Evolutionary conservation across 108 stramenopile genomes (phyloP), one percentile per base, ranked within the genome.

Genomic region (Pseudonitzschia pungens): DNA sequence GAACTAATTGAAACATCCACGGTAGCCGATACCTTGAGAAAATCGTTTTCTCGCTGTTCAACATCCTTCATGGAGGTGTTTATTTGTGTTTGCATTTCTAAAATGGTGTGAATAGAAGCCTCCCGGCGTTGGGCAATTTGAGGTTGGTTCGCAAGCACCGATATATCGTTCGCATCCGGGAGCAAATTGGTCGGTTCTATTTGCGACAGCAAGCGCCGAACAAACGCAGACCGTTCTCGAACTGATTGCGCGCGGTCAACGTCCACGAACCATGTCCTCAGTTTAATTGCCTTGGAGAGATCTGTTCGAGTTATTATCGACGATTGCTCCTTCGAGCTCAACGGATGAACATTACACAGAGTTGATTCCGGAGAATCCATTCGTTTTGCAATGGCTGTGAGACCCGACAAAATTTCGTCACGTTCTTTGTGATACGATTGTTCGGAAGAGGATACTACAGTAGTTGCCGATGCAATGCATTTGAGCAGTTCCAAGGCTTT

Each of bases 201-300:
- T 33, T 62, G 26, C 14, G 60, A 62, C 29, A 62, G 27, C 33
- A 84, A 56, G 41, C 68, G 75, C 67, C 88, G 71, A 57, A 92
- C 52, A 74, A 90, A 89, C 7, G 52, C 65, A 22, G 55, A 29
- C 45, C 91, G 69, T 71, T 92, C 91, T 3, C 89, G 69, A 5
- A 63, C 31, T 22, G 43, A 68, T 54, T 83, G 80, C 0, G 83
- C 84, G 29, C 84, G 84, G 11, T 65, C 59, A 9, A 90, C 75
- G 74, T 90, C 86, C 28, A 89, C 45, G 16, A 90, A 60, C 89
- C 89, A 92, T 6, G 52, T 14, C 69, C 92, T 63, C 4, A 82
- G 58, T 20, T 60, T n/a, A 42, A 83, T 73, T 15, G 89, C 92
- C 62, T 85, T 73, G 2, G 81, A 74, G 42, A 92, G 74, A 7